Evolutionary conservation across 2,329 filamentous ascomycete genomes (phyloP).

Genomic region (Mollisia scopiformis): DNA sequence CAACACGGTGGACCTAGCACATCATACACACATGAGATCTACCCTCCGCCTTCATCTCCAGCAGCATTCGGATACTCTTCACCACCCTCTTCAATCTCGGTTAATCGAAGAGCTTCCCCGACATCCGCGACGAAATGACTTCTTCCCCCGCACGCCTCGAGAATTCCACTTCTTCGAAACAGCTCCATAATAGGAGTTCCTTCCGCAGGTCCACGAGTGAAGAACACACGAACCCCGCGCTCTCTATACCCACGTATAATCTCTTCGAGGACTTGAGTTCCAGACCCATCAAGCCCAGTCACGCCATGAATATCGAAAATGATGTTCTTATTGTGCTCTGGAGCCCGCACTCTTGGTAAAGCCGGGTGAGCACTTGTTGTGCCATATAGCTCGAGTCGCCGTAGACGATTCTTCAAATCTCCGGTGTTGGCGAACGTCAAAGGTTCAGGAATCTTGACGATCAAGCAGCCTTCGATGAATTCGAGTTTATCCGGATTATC

Average conservation of each 20-base stretch:
- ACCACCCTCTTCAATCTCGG: constrained; percentile 63
- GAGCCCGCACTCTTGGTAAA: constrained; percentile 74
- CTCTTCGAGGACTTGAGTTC: constrained; percentile 87
- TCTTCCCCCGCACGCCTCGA: constrained; percentile 78
- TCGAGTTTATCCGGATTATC: constrained; percentile 74
- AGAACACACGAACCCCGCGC: constrained; percentile 76
- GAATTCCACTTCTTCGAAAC: constrained; percentile 80
- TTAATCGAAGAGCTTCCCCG: constrained; percentile 79
- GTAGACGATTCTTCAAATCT: constrained; percentile 81
- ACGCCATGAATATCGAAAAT: constrained; percentile 99
- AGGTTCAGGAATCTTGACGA: constrained; percentile 97
- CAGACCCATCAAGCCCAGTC: constrained; percentile 89
- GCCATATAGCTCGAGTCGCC: constrained; percentile 88
- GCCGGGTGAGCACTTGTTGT: constrained; percentile 83
- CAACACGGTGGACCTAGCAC: neutral
- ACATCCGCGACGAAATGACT: constrained; percentile 81
- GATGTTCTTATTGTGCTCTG: constrained; percentile 87
- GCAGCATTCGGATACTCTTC: constrained; percentile 25
- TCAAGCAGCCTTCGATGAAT: constrained; percentile 88
- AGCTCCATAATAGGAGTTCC: constrained; percentile 56
- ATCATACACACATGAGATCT: neutral
- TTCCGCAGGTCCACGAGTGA: constrained; percentile 56
- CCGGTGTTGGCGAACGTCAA: constrained; percentile 97
- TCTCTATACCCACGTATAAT: constrained; percentile 84
- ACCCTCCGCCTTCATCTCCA: constrained; percentile 28